These are phyloP conservation scores for Entomortierella lignicola DNA, from an alignment of 192 early-diverging fungal genomes.

Conservation along the genomic window DNA sequence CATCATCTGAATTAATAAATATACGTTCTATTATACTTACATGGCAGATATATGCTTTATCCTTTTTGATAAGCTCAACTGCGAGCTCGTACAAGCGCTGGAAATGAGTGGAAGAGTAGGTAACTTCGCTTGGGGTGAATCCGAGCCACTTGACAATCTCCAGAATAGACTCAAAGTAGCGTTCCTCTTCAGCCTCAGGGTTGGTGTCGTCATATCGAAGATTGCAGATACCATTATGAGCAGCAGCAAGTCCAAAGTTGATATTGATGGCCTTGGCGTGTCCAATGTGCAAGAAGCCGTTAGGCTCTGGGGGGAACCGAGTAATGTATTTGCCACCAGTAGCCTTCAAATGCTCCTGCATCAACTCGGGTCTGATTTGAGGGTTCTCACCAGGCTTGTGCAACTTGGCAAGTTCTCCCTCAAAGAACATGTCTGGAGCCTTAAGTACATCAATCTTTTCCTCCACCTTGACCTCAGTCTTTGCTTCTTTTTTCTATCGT, in stretches of 20 bases:
- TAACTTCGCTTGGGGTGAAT: slow-evolving; percentile 89
- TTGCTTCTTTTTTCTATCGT: slow-evolving; percentile 70
- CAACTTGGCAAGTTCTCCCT: slow-evolving; percentile 91
- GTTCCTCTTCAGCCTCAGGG: slow-evolving; percentile 91
- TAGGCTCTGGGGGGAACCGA: slow-evolving; percentile 99
- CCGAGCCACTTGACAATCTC: slow-evolving; percentile 97
- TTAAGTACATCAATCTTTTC: slow-evolving; percentile 40
- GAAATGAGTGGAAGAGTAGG: slow-evolving; percentile 99
- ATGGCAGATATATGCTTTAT: slow-evolving; percentile 80
- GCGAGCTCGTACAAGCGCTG: slow-evolving; percentile 96
- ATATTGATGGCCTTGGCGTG: slow-evolving; percentile 99
- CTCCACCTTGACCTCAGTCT: slow-evolving; percentile 54
- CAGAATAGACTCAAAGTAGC: slow-evolving; percentile 94
- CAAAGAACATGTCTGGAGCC: slow-evolving; percentile 82
- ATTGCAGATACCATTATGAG: slow-evolving; percentile 90
- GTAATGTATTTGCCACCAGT: slow-evolving; percentile 95
- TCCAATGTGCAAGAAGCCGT: slow-evolving; percentile 98
- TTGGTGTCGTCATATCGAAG: slow-evolving; percentile 78
- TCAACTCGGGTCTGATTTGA: slow-evolving; percentile 93
- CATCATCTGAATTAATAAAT: too few relatives aligned
- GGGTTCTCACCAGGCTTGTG: slow-evolving; percentile 97
- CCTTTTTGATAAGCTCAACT: slow-evolving; percentile 87
- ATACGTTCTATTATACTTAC: too few relatives aligned
- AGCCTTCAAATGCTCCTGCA: slow-evolving; percentile 88
- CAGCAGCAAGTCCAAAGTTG: slow-evolving; percentile 98